Evolutionary conservation across 2,329 filamentous ascomycete genomes (phyloP).

Genomic region (Ophiosphaerella korrae): DNA sequence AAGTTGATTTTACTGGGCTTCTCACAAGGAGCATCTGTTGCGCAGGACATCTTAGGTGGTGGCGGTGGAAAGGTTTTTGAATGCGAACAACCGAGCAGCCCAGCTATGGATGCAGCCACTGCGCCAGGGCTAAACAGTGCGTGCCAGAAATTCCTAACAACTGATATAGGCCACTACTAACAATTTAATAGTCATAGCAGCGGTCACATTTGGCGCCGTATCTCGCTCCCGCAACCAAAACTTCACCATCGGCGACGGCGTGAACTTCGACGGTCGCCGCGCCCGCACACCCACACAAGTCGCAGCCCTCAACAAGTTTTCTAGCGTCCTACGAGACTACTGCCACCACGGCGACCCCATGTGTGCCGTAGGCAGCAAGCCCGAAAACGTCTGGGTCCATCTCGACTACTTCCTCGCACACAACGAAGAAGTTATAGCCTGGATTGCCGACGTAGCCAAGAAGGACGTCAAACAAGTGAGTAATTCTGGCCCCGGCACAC

Average conservation of each 20-base stretch:
- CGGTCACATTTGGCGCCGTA: conserved; percentile 33
- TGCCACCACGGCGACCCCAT: conserved; percentile 67
- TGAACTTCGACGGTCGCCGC: conserved; percentile 26
- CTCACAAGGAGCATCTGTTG: conserved; percentile 32
- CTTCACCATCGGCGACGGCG: conserved; percentile 30
- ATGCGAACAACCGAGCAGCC: conserved; percentile 28
- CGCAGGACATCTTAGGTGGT: conserved; percentile 36
- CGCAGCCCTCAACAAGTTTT: conserved; percentile 19
- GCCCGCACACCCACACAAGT: conserved; percentile 27
- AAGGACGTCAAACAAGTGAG: conserved; percentile 14
- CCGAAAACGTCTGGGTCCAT: conserved; percentile 61
- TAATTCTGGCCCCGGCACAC: conserved; percentile 7
- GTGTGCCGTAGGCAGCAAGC: conserved; percentile 61
- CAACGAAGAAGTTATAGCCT: conserved; percentile 28
- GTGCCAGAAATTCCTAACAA: not conserved
- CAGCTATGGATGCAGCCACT: conserved; percentile 22
- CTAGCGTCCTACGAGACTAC: conserved; percentile 62
- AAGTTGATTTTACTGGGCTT: conserved; percentile 35
- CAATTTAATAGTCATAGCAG: conserved; percentile 25
- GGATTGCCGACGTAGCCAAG: conserved; percentile 24
- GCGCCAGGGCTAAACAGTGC: conserved; percentile 28
- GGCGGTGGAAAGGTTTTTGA: conserved; percentile 32
- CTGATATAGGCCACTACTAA: conserved; percentile 2
- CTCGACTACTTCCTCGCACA: conserved; percentile 59
- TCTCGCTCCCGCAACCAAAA: conserved; percentile 26